Evolutionary conservation across 148 eudicot genomes (phyloP), one percentile per base, ranked within the genome.

Genomic region (Tetragonia tetragonoides): DNA sequence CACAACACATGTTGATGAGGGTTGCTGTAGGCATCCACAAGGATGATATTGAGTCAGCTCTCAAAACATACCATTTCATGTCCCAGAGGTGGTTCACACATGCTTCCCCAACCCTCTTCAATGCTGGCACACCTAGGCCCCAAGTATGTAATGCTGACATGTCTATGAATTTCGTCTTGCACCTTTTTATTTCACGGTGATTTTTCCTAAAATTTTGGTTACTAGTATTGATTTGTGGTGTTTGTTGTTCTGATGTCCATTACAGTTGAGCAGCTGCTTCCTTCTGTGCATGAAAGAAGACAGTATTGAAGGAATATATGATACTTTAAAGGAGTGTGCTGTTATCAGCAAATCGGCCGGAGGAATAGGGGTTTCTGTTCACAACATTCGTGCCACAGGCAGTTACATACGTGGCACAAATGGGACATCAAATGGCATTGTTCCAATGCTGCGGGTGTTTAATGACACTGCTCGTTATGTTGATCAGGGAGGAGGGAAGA

Each of bases 391-490:
- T 85, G 94, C 94, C 64, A 93, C 97, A 21, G 99, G 99, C 23
- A 95, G 99, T 79, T 93, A 95, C 70, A 95, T 95, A 11, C 93
- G 99, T 46, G 99, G 99, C 70, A 95, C 99, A 65, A 95, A 95
- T 89, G 99, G 99, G 75, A 83, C 92, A 78, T 95, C 99, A 44
- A 95, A 95, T 91, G 99, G 99, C 44, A 93, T 95, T 81, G 89
- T 93, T 69, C 99, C 99, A 10, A 91, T 95, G 99, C 84, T 95
- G 46, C 86, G 97, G 46, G 99, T 95, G 40, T 95, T 93, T 70
- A 95, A 95, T 83, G 99, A 95, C 78, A 95, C 99, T 82, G 99
- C 99, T 65, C 89, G 97, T 46, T 95, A 95, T 87, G 99, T 95
- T 75, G 99, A 95, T 76, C 99, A 95, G 87, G 99, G 99, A 24